A percentile compares a stretch with the other conserved stretches of the same genome.
phyloP scores from a whole-genome alignment of 495 filamentous ascomycete species.

The Daldinia decipiens region DNA sequence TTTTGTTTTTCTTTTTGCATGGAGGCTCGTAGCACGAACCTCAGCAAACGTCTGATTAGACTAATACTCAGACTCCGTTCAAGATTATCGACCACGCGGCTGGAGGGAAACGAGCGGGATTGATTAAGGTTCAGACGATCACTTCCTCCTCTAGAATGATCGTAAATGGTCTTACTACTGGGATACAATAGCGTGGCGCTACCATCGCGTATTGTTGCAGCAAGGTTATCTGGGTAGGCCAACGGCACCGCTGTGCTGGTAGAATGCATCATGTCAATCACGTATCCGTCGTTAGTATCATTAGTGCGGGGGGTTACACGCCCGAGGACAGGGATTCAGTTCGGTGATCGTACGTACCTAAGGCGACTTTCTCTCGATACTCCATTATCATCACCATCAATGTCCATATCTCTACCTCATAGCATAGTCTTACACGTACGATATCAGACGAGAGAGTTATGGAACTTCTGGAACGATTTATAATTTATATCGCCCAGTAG shows the following conservation, averaged over 20 bases:
- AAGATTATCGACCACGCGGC: constrained; percentile 4
- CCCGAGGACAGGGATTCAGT: constrained; percentile 15
- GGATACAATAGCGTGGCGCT: constrained; percentile 9
- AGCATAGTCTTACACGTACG: constrained; percentile 30
- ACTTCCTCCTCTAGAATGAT: constrained; percentile 4
- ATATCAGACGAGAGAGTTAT: constrained; percentile 37
- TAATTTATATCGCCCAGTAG: not conserved
- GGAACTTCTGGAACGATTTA: not conserved
- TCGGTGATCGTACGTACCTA: constrained; percentile 24
- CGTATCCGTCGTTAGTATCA: constrained; percentile 8
- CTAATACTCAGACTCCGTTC: constrained; percentile 6
- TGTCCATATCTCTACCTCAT: not conserved
- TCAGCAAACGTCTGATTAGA: constrained; percentile 29
- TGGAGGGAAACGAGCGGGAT: too few relatives aligned
- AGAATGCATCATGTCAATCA: constrained; percentile 34
- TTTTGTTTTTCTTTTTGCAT: too few relatives aligned
- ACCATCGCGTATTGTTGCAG: not conserved
- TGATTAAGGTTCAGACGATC: constrained; percentile 26
- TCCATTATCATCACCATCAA: not conserved
- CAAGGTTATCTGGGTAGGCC: constrained; percentile 11
- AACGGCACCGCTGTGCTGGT: constrained; percentile 7
- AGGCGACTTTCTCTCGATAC: constrained; percentile 3
- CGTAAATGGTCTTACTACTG: constrained; percentile 11
- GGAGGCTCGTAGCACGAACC: constrained; percentile 9
- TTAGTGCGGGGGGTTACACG: constrained; percentile 36